Conservation (phyloP, 371 early-diverging fungal species). For the Nematocida sp. region DNA sequence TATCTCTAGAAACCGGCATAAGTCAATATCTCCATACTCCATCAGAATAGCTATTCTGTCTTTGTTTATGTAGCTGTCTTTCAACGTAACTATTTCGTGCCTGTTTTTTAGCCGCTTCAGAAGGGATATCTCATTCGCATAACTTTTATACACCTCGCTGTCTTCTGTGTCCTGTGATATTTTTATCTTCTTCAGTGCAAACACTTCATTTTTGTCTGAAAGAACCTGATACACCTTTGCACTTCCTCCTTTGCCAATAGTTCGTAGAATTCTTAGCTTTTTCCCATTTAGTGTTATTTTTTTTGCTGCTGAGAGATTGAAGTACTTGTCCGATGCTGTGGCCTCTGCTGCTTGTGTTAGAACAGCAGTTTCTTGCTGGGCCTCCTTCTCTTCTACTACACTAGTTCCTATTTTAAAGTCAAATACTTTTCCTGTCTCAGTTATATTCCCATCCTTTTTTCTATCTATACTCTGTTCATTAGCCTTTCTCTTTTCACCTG, state of each 20-base stretch:
- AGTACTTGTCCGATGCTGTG: constrained; percentile 26
- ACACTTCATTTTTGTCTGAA: constrained; percentile 73
- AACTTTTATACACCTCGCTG: constrained; percentile 73
- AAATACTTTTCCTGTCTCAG: constrained; percentile 33
- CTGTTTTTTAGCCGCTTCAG: constrained; percentile 74
- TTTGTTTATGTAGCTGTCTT: constrained; percentile 75
- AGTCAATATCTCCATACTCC: constrained; percentile 87
- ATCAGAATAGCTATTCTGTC: constrained; percentile 73
- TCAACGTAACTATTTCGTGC: constrained; percentile 75
- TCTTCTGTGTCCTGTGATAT: constrained; percentile 73
- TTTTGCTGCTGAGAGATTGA: constrained; percentile 23
- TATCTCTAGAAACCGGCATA: constrained; percentile 72
- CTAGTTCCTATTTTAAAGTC: constrained; percentile 9
- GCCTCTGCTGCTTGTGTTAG: neutral
- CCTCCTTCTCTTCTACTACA: neutral
- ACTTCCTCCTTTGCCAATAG: constrained; percentile 80
- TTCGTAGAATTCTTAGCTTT: constrained; percentile 57
- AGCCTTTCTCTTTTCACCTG: neutral
- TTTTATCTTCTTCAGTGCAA: constrained; percentile 81
- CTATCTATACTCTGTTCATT: neutral
- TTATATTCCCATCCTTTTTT: neutral
- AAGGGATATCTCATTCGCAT: constrained; percentile 78
- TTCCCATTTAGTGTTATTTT: constrained; percentile 62
- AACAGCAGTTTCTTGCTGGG: neutral
- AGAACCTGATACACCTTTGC: constrained; percentile 83